Evolutionary conservation across 2,329 filamentous ascomycete genomes (phyloP).

Genomic region (Didymella keratinophila): DNA sequence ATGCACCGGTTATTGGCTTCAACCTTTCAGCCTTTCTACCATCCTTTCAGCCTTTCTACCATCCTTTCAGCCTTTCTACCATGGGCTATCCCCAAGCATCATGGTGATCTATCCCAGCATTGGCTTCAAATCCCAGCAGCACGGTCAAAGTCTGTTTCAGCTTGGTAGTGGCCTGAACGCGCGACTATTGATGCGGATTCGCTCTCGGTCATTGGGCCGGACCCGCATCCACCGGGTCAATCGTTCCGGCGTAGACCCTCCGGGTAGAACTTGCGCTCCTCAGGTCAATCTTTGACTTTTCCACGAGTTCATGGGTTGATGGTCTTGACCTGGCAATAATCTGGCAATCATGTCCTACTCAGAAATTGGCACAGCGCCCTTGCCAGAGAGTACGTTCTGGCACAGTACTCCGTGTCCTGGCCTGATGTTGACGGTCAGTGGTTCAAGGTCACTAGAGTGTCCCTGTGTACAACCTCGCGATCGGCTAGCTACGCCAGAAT

Average conservation of each 20-base stretch:
- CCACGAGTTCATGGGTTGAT: neutral
- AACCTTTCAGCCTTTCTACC: neutral
- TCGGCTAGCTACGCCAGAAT: neutral
- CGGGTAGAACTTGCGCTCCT: neutral
- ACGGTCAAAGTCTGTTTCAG: neutral
- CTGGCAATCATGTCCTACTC: neutral
- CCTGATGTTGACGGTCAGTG: neutral
- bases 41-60: too few relatives aligned
- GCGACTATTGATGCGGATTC: neutral
- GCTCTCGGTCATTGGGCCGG: constrained; percentile 1
- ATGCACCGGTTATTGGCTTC: neutral
- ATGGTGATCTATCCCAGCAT: neutral
- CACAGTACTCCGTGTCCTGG: neutral
- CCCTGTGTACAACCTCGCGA: neutral
- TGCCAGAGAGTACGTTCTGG: neutral
- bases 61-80: too few relatives aligned
- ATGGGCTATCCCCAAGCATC: neutral
- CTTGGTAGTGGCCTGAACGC: neutral
- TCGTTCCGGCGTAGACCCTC: neutral
- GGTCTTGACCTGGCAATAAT: neutral
- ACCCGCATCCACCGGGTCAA: constrained; percentile 2
- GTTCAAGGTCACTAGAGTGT: neutral
- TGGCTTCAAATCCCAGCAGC: neutral
- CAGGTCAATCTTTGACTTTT: neutral
- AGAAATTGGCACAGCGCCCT: neutral